Percentiles rank a stretch among this genome's conserved stretches.
Evolutionary conservation across 176 grass and related monocot species (phyloP).

Genomic region (Puya raimondii): DNA sequence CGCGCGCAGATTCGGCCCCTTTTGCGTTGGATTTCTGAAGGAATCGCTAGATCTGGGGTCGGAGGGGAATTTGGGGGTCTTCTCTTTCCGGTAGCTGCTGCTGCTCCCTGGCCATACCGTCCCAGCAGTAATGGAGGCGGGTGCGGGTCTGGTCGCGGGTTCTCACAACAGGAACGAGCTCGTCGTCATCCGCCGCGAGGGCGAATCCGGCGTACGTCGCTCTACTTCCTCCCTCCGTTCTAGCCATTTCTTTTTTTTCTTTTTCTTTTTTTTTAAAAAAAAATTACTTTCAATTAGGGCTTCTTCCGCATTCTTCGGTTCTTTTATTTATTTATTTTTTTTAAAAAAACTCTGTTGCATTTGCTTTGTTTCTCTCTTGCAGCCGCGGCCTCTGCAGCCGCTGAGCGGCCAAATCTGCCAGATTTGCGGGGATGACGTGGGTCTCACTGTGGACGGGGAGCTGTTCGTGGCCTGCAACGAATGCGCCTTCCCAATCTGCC

Average conservation of each 20-base stretch:
- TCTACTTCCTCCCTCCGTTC: background rate
- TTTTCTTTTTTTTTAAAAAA: background rate
- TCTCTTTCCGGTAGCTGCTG: background rate
- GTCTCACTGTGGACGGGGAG: slow-evolving; percentile 73
- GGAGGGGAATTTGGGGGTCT: background rate
- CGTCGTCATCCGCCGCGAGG: slow-evolving; percentile 83
- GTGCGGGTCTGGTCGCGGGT: slow-evolving; percentile 73
- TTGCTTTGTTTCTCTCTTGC: slow-evolving; percentile 6
- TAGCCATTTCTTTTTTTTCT: background rate
- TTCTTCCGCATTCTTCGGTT: background rate
- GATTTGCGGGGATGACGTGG: slow-evolving; percentile 77
- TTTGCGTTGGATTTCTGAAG: background rate
- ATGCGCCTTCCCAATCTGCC: slow-evolving; percentile 85
- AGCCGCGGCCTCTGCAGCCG: slow-evolving; percentile 54
- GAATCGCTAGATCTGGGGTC: background rate
- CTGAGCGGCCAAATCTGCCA: slow-evolving; percentile 53
- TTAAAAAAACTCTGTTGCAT: slow-evolving; percentile 15
- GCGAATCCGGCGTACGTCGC: slow-evolving; percentile 67
- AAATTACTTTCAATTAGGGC: background rate
- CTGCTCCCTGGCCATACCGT: background rate
- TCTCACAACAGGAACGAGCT: slow-evolving; percentile 94
- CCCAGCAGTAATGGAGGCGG: slow-evolving; percentile 66
- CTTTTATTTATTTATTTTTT: background rate
- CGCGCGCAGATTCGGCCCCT: background rate
- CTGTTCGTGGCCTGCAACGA: slow-evolving; percentile 88